Base-by-base conservation (phyloP, 306 rosid genomes). In the Amphicarpaea edgeworthii region DNA sequence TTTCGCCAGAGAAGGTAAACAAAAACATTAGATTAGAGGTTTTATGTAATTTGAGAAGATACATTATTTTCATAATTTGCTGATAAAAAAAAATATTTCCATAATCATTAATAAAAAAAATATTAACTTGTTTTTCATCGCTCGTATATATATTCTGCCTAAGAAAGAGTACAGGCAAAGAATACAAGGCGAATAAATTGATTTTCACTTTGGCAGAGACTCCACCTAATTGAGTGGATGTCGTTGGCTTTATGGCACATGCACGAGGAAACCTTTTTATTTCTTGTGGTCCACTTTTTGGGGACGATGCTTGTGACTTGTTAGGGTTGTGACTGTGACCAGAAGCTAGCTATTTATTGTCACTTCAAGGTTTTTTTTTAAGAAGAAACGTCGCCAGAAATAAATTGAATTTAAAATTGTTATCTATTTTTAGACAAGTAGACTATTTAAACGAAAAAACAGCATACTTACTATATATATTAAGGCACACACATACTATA, bases 281-380 rank as follows among this genome's bases (percentile, higher is more conserved):
- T 46, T 14, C 7, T 14, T 32, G 90, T 82, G 90, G 91, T 78
- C 90, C 87, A 63, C 62, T 38, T 58, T 68, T n/a, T 47, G 6
- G 72, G n/a, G n/a, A n/a, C 21, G 66, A 74, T 71, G 64, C 10
- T 40, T 70, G 84, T 77, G 87, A 79, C 60, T n/a, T n/a, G n/a
- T n/a, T n/a, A n/a, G n/a, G n/a, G n/a, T n/a, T n/a, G n/a, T n/a
- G n/a, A n/a, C n/a, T 32, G 47, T 38, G 58, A 79, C 42, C 23
- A 34, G 73, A 87, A 81, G 86, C 77, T 66, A 71, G 28, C 23
- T 64, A 47, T 64, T 10, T 30, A 57, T 81, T 81, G 82, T 78
- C 70, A 15, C 79, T 3, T 53, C 9, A 10, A 15, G 6, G 16
- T 1, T 30, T 30, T 30, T 30, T 30, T 34, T 34, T 7, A 6